These are phyloP conservation scores for Fonsecaea monophora DNA, from an alignment of 2,329 filamentous ascomycete species.

Conservation along the genomic window DNA sequence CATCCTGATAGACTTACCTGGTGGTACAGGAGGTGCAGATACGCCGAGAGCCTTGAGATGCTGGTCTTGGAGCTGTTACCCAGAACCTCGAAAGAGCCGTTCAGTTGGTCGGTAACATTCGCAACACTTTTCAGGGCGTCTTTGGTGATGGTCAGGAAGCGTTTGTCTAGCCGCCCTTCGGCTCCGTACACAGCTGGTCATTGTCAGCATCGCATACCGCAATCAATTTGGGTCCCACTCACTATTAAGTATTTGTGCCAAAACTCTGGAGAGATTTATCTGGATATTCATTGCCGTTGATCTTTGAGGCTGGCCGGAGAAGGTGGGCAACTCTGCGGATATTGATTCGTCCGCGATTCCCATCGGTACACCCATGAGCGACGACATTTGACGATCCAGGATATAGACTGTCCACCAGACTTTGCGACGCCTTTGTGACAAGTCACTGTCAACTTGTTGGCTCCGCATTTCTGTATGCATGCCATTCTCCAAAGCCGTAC, in stretches of 20 bases:
- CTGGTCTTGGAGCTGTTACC: constrained; percentile 48
- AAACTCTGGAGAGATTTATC: constrained; percentile 55
- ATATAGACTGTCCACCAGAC: constrained; percentile 64
- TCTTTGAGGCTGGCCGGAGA: constrained; percentile 49
- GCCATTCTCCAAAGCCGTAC: constrained; percentile 58
- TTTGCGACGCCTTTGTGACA: constrained; percentile 56
- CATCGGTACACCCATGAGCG: constrained; percentile 60
- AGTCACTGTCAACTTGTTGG: constrained; percentile 49
- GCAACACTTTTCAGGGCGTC: constrained; percentile 49
- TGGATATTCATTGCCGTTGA: constrained; percentile 54
- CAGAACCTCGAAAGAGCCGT: constrained; percentile 48
- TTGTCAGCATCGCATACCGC: constrained; percentile 1
- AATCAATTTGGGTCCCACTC: constrained; percentile 36
- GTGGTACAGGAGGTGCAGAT: constrained; percentile 51
- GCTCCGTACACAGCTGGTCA: constrained; percentile 52
- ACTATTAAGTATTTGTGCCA: constrained; percentile 56
- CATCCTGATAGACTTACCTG: constrained; percentile 43
- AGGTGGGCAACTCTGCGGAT: constrained; percentile 55
- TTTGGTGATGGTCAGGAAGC: constrained; percentile 51
- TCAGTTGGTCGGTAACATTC: constrained; percentile 51
- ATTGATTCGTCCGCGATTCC: constrained; percentile 61
- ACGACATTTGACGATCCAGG: constrained; percentile 61
- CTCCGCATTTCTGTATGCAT: constrained; percentile 62
- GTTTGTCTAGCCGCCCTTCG: constrained; percentile 47
- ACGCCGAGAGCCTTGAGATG: constrained; percentile 52